Conservation (phyloP, 2,329 filamentous ascomycete genomes). For the Huntiella decipiens region DNA sequence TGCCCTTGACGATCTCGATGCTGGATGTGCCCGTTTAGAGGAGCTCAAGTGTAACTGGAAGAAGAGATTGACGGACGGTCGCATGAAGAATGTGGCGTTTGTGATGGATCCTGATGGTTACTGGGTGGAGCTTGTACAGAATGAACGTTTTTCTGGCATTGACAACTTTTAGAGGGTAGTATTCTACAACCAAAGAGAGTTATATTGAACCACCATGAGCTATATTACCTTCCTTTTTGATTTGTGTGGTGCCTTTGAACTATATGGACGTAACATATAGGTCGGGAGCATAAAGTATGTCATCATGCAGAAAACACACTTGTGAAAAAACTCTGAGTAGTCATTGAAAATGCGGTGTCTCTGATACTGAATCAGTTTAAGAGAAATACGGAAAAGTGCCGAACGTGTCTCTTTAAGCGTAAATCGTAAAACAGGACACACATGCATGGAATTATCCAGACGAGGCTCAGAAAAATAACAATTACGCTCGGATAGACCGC, state of each 20-base stretch:
- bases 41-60: conserved; percentile 71
- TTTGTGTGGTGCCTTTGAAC: not conserved
- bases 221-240: not conserved
- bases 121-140: conserved; percentile 68
- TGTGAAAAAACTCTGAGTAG: conserved; percentile 10
- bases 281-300: conserved; percentile 6
- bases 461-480: not conserved
- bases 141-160: conserved; percentile 43
- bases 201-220: not conserved
- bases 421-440: conserved; percentile 3
- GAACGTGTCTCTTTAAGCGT: conserved; percentile 2
- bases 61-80: conserved; percentile 81
- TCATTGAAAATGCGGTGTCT: conserved; percentile 8
- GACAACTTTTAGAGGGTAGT: conserved; percentile 32
- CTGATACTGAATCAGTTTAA: conserved; percentile 7
- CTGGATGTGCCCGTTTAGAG: conserved; percentile 75
- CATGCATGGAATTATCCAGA: conserved; percentile 2
- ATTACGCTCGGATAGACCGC: not conserved
- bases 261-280: not conserved
- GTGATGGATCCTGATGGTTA: conserved; percentile 75
- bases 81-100: conserved; percentile 89
- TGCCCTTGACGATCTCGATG: conserved; percentile 71
- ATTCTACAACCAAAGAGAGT: not conserved
- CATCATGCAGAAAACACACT: conserved; percentile 7
- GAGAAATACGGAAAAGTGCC: conserved; percentile 3